Base-by-base conservation (phyloP, 2,329 filamentous ascomycete species). In the Aspergillus transmontanensis region DNA sequence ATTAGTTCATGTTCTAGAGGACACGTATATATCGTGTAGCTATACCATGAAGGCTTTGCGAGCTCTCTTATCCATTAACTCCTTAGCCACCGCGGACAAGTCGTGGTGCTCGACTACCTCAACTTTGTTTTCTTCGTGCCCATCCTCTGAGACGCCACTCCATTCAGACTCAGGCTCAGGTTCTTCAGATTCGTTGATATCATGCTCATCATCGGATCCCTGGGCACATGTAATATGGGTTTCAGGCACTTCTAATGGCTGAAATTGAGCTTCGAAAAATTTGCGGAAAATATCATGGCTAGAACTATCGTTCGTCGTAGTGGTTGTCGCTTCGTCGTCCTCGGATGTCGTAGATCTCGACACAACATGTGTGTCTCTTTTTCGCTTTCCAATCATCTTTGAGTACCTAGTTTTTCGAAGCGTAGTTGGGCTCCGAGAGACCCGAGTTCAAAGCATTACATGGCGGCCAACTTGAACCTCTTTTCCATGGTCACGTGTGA, bases 181-280 rank as follows among this genome's bases (percentile, higher is more conserved):
- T 66, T 74, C 69, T 2, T 71, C 71, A 21, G 57, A 60, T 2
- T 74, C 71, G 19, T 69, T 64, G n/a, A 72, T 69, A 28, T 66
- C 64, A 28, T 67, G 61, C 32, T 59, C 60, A 4, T 75, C 71
- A 21, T 70, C 65, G 34, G 59, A 61, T 23, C 72, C 67, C 9
- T 68, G 54, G 12, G 59, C 48, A 16, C 64, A 57, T 14, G 46
- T 36, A 6, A 64, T 46, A 41, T 60, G 67, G 41, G 63, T 60
- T 16, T 57, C 58, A 46, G 68, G 65, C 48, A 66, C 75, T 46
- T 83, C 83, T 45, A 97, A 77, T 10, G 94, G 93, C 74, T 88
- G 87, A 81, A 97, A 98, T 74, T 91, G 89, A 32, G 92, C 87
- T 79, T 97, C 95, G 74, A 98, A 98, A 75, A 94, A 90, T 69